Evolutionary conservation across 352 stramenopile species (phyloP).

Genomic region (Globisporangium paroecandrum): DNA sequence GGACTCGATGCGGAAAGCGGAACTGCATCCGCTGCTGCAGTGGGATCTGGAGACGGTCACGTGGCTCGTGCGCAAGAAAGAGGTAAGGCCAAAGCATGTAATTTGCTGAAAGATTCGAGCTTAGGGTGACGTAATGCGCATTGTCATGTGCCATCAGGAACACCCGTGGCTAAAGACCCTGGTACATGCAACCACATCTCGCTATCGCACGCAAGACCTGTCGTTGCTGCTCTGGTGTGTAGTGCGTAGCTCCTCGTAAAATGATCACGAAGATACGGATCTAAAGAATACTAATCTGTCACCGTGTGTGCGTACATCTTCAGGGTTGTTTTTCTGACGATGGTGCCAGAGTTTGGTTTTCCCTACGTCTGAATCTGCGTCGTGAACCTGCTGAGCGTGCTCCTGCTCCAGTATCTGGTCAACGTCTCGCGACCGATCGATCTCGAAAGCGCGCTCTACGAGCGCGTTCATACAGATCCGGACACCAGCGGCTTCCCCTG

Average conservation of each 20-base stretch:
- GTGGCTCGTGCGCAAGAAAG: constrained; percentile 34
- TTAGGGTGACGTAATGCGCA: not conserved
- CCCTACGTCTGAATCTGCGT: constrained; percentile 68
- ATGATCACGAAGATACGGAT: too few relatives aligned
- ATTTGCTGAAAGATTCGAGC: not conserved
- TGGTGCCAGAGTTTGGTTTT: constrained; percentile 52
- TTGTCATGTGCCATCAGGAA: constrained; percentile 8
- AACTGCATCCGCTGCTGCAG: constrained; percentile 50
- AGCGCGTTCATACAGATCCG: constrained; percentile 15
- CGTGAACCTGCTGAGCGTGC: constrained; percentile 47
- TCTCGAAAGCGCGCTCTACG: constrained; percentile 31
- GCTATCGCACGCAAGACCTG: constrained; percentile 51
- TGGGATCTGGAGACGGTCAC: constrained; percentile 44
- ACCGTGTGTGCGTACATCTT: not conserved
- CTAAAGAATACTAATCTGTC: not conserved
- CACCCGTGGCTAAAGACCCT: constrained; percentile 33
- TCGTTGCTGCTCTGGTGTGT: constrained; percentile 59
- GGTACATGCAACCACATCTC: constrained; percentile 54
- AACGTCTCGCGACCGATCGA: constrained; percentile 51
- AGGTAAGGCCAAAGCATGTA: constrained; percentile 22
- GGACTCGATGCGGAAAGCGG: not conserved
- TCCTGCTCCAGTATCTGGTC: constrained; percentile 45
- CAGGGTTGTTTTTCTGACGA: constrained; percentile 64
- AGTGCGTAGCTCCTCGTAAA: too few relatives aligned
- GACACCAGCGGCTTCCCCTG: constrained; percentile 33